Conservation (phyloP, 371 early-diverging fungal genomes). For the Rhizopus stolonifer region DNA sequence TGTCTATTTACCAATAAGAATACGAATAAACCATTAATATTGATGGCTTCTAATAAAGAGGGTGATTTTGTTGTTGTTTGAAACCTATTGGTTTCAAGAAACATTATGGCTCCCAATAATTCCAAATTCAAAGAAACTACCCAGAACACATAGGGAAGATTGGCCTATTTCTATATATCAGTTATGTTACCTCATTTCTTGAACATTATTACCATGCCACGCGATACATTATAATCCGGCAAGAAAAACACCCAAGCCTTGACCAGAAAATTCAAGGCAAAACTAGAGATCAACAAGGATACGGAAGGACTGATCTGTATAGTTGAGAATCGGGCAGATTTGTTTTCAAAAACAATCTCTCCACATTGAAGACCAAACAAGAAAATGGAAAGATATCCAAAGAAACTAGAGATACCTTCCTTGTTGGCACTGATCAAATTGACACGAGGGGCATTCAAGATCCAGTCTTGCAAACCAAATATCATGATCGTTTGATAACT, state of each 20-base stretch:
- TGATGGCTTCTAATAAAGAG: constrained; percentile 66
- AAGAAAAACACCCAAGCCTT: not conserved
- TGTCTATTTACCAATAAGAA: constrained; percentile 64
- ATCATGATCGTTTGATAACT: constrained; percentile 63
- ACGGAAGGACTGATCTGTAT: not conserved
- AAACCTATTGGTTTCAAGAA: constrained; percentile 47
- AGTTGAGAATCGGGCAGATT: not conserved
- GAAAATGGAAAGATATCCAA: constrained; percentile 83
- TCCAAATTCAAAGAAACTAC: constrained; percentile 68
- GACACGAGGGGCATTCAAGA: constrained; percentile 74
- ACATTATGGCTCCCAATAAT: constrained; percentile 50
- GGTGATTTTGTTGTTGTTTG: constrained; percentile 42
- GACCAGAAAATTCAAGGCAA: not conserved
- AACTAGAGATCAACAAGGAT: not conserved
- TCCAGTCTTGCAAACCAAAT: constrained; percentile 69
- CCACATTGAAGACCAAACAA: constrained; percentile 72
- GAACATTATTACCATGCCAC: constrained; percentile 60
- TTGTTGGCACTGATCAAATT: constrained; percentile 84
- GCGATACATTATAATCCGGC: constrained; percentile 50
- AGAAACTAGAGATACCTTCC: constrained; percentile 87
- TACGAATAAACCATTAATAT: constrained; percentile 75
- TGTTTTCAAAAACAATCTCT: constrained; percentile 21
- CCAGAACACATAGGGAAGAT: constrained; percentile 77
- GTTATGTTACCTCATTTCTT: too few relatives aligned
- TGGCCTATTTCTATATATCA: too few relatives aligned